Conservation (phyloP, 2,329 filamentous ascomycete species). For the Sclerotinia subarctica region DNA sequence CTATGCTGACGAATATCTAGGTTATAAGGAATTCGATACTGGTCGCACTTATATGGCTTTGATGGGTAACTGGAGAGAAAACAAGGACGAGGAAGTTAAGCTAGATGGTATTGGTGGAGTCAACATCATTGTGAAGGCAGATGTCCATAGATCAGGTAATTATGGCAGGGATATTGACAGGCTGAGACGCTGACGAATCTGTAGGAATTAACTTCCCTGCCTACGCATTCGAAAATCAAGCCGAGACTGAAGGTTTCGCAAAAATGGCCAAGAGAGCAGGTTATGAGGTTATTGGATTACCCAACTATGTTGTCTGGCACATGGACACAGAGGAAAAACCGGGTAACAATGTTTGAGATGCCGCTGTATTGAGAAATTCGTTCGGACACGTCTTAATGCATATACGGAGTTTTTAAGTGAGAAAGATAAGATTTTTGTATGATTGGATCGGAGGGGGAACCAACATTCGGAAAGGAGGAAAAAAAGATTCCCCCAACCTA, state of each 20-base stretch:
- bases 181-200: slow-evolving; percentile 31
- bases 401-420: slow-evolving; percentile 36
- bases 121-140: slow-evolving; percentile 95
- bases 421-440: slow-evolving; percentile 24
- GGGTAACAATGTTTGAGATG: slow-evolving; percentile 56
- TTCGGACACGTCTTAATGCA: slow-evolving; percentile 36
- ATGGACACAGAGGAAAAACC: slow-evolving; percentile 94
- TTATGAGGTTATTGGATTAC: slow-evolving; percentile 86
- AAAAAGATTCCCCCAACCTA: slow-evolving; percentile 9
- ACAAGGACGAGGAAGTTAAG: slow-evolving; percentile 88
- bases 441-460: slow-evolving; percentile 25
- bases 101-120: slow-evolving; percentile 96
- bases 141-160: slow-evolving; percentile 90
- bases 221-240: slow-evolving; percentile 97
- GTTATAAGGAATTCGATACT: slow-evolving; percentile 91
- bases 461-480: slow-evolving; percentile 16
- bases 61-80: slow-evolving; percentile 88
- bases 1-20: slow-evolving; percentile 43
- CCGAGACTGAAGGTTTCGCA: slow-evolving; percentile 96
- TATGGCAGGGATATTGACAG: slow-evolving; percentile 19
- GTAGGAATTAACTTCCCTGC: slow-evolving; percentile 94
- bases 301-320: slow-evolving; percentile 99
- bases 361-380: slow-evolving; percentile 28
- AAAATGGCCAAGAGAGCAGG: slow-evolving; percentile 98
- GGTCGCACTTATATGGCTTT: slow-evolving; percentile 84